These are phyloP conservation scores for Hansenula sp. DNA, from an alignment of 1,139 yeast species.

Conservation along the genomic window DNA sequence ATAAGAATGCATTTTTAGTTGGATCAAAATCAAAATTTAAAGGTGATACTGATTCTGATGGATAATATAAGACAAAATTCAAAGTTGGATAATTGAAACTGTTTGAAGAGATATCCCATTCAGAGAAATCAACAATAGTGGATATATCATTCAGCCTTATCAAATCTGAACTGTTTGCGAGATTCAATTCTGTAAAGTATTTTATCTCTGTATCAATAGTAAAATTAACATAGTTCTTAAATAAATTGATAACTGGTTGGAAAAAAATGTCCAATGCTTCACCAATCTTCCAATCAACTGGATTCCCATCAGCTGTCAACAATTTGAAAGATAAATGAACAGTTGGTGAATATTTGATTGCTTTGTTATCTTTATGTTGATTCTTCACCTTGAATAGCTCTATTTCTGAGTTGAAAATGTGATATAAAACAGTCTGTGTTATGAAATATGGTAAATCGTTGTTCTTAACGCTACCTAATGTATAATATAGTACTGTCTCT, in stretches of 20 bases:
- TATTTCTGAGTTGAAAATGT: conserved; percentile 49
- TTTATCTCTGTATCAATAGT: conserved; percentile 78
- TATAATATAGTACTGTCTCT: conserved; percentile 44
- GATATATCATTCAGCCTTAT: conserved; percentile 29
- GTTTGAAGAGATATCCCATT: conserved; percentile 33
- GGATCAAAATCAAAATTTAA: conserved; percentile 11
- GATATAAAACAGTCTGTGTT: conserved; percentile 54
- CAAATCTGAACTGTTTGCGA: conserved; percentile 37
- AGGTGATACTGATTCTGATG: conserved; percentile 45
- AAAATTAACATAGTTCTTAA: conserved; percentile 59
- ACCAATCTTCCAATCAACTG: conserved; percentile 56
- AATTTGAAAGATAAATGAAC: conserved; percentile 69
- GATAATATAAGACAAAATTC: conserved; percentile 66
- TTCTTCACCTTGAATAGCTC: conserved; percentile 20
- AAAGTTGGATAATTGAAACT: conserved; percentile 51
- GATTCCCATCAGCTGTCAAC: conserved; percentile 49
- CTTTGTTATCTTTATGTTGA: conserved; percentile 17
- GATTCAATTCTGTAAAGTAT: conserved; percentile 45
- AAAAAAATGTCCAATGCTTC: conserved; percentile 39
- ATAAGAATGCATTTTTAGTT: conserved; percentile 43
- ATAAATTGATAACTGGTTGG: conserved; percentile 39
- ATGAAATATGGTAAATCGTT: conserved; percentile 61
- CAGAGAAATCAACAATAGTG: conserved; percentile 33
- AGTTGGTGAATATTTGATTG: conserved; percentile 56
- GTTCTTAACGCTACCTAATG: conserved; percentile 42